These are phyloP conservation scores for Paspalum vaginatum DNA, from an alignment of 176 grass and related monocot species.

Conservation along the genomic window DNA sequence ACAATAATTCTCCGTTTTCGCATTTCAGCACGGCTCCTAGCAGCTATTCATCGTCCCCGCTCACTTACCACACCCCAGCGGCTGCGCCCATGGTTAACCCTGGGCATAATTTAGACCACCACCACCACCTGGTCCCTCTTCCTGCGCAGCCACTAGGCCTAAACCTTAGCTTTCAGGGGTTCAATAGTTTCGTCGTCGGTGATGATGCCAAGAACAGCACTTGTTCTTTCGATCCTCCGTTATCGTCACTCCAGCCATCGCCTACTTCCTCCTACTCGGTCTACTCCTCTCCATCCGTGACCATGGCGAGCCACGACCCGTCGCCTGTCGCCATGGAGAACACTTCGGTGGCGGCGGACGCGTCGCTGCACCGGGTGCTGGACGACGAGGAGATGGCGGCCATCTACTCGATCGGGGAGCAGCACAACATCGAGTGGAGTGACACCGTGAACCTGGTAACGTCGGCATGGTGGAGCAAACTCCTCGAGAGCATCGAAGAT, in stretches of 20 bases:
- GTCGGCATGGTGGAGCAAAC: constrained; percentile 88
- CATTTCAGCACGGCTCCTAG: constrained; percentile 25
- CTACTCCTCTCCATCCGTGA: constrained; percentile 47
- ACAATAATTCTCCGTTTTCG: constrained; percentile 36
- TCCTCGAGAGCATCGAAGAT: constrained; percentile 70
- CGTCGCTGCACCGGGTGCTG: constrained; percentile 65
- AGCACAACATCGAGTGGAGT: constrained; percentile 89
- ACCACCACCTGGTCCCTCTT: constrained; percentile 35
- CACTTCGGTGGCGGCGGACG: constrained; percentile 26
- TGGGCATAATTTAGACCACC: constrained; percentile 45
- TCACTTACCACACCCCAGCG: constrained; percentile 41
- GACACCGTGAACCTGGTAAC: constrained; percentile 82
- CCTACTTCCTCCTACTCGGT: constrained; percentile 65
- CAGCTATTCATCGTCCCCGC: constrained; percentile 41
- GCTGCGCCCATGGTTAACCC: constrained; percentile 33
- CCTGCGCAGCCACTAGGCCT: constrained; percentile 77
- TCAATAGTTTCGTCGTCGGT: constrained; percentile 16
- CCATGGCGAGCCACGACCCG: constrained; percentile 34
- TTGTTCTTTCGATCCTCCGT: constrained; percentile 37
- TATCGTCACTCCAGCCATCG: constrained; percentile 51
- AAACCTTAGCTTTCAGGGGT: constrained; percentile 83
- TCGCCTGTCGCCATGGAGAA: constrained; percentile 30
- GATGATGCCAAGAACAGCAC: constrained; percentile 36
- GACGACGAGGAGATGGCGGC: constrained; percentile 84
- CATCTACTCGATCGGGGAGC: constrained; percentile 74